Evolutionary conservation across 495 filamentous ascomycete genomes (phyloP), one percentile per base, ranked within the genome.

Genomic region (Cercophora newfieldiana): DNA sequence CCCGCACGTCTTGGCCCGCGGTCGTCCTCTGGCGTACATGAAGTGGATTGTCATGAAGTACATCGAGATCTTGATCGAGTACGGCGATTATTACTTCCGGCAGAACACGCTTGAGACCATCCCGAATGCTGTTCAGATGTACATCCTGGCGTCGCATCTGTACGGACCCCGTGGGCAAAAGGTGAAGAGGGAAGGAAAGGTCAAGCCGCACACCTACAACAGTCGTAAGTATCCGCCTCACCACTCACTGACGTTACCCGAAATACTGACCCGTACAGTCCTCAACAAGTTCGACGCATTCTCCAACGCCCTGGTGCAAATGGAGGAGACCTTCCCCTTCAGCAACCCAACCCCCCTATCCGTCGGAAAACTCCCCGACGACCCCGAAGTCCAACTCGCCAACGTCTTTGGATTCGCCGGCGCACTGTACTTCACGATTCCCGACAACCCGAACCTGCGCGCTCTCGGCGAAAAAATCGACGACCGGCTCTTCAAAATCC

Each of bases 41-140:
- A 77, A 73, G 59, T 55, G 70, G 26, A 48, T 77, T 14, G 72
- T 69, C 28, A 72, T 80, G 62, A 75, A 73, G 33, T 81, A 79
- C 64, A 70, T 80, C 29, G 64, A 75, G 61, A 76, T 74, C 31
- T 67, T 81, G 0, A 67, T 82, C 25, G 77, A 66, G 10, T 47
- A 18, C 1, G 79, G 79, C 0, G 80, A 82, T 63, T 14, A 55
- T 16, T 68, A 63, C 22, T 82, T 79, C n/a, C 37, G 37, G 2
- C 12, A 44, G 12, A 14, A 16, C 37, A 44, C 37, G 4, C 18
- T 44, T 8, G 37, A 44, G 37, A 44, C 10, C 18, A 2, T 44
- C 2, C 37, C 37, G 3, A 8, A 14, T 6, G 37, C 37, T 2
- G 18, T 16, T 2, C 37, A 44, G 12, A 8, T 2, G 10, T 44